A percentile compares a stretch with the other conserved stretches of the same genome.
These are phyloP conservation scores for Ceratocystis lukuohia DNA, from an alignment of 2,329 filamentous ascomycete species.

Conservation along the genomic window DNA sequence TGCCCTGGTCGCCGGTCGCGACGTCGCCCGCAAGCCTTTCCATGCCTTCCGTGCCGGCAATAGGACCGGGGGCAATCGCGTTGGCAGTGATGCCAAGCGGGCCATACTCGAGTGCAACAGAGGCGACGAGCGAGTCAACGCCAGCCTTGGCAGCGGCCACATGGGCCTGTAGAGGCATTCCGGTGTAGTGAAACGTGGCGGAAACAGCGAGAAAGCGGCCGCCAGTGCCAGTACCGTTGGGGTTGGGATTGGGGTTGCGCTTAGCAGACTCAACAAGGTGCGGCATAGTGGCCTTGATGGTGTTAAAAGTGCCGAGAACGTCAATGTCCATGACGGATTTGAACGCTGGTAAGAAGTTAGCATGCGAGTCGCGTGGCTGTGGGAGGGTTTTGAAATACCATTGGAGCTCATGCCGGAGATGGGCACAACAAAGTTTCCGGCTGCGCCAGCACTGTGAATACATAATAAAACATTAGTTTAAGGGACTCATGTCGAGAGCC, in stretches of 20 bases:
- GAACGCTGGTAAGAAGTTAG: constrained; percentile 44
- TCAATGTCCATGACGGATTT: constrained; percentile 95
- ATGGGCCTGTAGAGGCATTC: constrained; percentile 73
- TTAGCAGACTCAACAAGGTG: constrained; percentile 62
- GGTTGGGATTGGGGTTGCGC: constrained; percentile 41
- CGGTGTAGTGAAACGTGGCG: constrained; percentile 82
- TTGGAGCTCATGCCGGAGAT: constrained; percentile 71
- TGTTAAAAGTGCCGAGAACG: constrained; percentile 86
- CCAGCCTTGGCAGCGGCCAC: constrained; percentile 86
- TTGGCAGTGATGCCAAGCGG: constrained; percentile 79
- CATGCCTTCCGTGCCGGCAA: constrained; percentile 72
- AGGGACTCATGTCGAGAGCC: not conserved
- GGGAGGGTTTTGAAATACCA: constrained; percentile 19
- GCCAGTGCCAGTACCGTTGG: constrained; percentile 50
- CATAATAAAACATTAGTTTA: not conserved
- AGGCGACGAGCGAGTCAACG: constrained; percentile 70
- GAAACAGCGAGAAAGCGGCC: constrained; percentile 83
- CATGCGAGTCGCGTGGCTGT: not conserved
- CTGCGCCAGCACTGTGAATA: constrained; percentile 64
- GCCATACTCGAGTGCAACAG: constrained; percentile 77
- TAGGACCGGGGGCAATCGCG: constrained; percentile 76
- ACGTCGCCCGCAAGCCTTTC: constrained; percentile 40
- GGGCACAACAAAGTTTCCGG: constrained; percentile 87
- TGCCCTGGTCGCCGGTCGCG: constrained; percentile 10
- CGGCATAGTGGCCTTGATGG: constrained; percentile 78